Conservation (phyloP, 495 filamentous ascomycete genomes). For the Lasiosphaeriaceae sp. region DNA sequence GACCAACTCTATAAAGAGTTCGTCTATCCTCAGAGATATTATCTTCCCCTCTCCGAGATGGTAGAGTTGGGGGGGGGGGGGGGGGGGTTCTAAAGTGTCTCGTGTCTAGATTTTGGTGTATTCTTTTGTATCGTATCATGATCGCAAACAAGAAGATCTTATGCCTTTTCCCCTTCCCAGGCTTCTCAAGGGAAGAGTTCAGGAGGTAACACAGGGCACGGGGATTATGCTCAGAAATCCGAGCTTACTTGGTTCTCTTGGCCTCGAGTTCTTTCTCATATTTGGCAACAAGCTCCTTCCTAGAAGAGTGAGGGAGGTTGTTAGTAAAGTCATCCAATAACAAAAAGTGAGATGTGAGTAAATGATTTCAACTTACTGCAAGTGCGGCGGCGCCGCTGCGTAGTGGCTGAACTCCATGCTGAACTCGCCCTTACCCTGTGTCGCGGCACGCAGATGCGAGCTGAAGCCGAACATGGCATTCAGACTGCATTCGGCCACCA, state of each 20-base stretch:
- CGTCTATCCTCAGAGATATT: too few species aligned
- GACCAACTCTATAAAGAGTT: too few species aligned
- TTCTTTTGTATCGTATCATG: too few species aligned
- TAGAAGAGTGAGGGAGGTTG: constrained; percentile 25
- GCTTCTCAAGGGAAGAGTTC: too few species aligned
- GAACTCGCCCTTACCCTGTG: constrained; percentile 98
- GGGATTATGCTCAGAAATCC: not conserved
- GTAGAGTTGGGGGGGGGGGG: too few species aligned
- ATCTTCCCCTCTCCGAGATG: too few species aligned
- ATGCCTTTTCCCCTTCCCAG: too few species aligned
- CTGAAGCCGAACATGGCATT: constrained; percentile 98
- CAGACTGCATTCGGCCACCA: constrained; percentile 86
- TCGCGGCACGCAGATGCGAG: constrained; percentile 81
- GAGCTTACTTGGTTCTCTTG: constrained; percentile 48
- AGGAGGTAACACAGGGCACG: too few species aligned
- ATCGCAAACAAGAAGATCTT: too few species aligned
- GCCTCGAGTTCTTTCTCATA: constrained; percentile 81
- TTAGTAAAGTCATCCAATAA: constrained; percentile 1
- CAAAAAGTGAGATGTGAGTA: not conserved
- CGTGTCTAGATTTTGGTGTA: too few species aligned
- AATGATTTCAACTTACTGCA: constrained; percentile 64
- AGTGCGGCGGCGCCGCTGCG: constrained; percentile 74
- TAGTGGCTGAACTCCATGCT: constrained; percentile 99
- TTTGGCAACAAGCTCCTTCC: constrained; percentile 84
- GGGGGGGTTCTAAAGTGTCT: too few species aligned